Evolutionary conservation across 2,329 filamentous ascomycete genomes (phyloP).

Genomic region (Periconia sp.): DNA sequence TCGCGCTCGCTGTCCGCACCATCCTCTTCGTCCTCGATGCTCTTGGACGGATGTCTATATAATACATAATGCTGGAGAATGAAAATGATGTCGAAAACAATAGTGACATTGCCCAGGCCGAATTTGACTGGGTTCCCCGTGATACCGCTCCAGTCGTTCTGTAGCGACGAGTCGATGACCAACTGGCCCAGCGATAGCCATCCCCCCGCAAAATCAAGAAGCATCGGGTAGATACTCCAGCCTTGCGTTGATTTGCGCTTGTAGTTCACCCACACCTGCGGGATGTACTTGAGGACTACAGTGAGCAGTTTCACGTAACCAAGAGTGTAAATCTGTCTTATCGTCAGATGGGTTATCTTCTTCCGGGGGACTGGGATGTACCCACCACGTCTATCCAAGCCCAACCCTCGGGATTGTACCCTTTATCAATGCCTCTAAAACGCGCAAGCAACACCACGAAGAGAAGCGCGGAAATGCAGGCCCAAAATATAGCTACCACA

Average conservation of each 20-base stretch:
- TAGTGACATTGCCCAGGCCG: constrained; percentile 78
- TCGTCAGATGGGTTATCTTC: constrained; percentile 10
- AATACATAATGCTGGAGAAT: constrained; percentile 85
- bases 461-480: constrained; percentile 61
- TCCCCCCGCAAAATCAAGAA: constrained; percentile 82
- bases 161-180: constrained; percentile 78
- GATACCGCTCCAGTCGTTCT: constrained; percentile 86
- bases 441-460: constrained; percentile 53
- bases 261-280: constrained; percentile 71
- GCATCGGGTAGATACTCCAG: constrained; percentile 83
- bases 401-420: constrained; percentile 55
- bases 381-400: constrained; percentile 66
- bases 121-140: constrained; percentile 93
- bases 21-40: constrained; percentile 29
- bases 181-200: constrained; percentile 80
- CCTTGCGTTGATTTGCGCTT: constrained; percentile 81
- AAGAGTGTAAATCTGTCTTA: constrained; percentile 60
- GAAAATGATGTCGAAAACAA: constrained; percentile 85
- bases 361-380: constrained; percentile 3
- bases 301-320: constrained; percentile 88
- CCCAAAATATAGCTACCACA: constrained; percentile 70
- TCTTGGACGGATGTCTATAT: constrained; percentile 54
- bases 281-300: constrained; percentile 90
- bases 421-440: constrained; percentile 43
- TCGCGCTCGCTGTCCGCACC: constrained; percentile 24